Conservation (phyloP, 2,329 filamentous ascomycete genomes). For the Capronia epimyces region DNA sequence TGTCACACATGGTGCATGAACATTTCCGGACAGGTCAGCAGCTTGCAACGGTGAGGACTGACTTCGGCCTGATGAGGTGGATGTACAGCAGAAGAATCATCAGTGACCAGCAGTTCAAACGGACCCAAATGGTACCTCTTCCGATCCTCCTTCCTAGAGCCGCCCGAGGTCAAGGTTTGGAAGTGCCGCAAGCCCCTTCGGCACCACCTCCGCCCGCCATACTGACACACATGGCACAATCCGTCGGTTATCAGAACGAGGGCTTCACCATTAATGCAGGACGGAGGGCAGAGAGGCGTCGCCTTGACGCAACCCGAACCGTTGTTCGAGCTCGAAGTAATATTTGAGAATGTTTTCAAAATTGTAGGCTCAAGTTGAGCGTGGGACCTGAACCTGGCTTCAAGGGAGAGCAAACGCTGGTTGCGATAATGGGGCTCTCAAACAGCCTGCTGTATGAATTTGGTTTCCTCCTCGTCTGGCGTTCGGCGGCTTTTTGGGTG, state of each 20-base stretch:
- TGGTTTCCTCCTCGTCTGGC: background rate
- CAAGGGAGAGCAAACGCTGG: background rate
- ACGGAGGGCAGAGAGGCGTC: constrained; percentile 24
- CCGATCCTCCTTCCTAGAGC: constrained; percentile 26
- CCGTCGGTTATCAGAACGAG: constrained; percentile 23
- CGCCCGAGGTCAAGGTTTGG: constrained; percentile 8
- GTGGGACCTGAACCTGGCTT: no score
- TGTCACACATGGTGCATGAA: constrained; percentile 38
- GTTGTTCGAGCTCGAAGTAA: constrained; percentile 21
- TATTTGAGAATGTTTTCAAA: constrained; percentile 7
- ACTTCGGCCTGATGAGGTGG: constrained; percentile 44
- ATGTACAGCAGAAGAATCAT: constrained; percentile 41
- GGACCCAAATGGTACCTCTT: constrained; percentile 39
- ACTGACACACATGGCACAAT: constrained; percentile 17
- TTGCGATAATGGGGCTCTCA: background rate
- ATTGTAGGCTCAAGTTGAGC: background rate
- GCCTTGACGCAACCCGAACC: constrained; percentile 25
- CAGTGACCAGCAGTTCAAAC: constrained; percentile 41
- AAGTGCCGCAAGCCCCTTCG: constrained; percentile 20
- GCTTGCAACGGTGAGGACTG: constrained; percentile 38
- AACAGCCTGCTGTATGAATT: background rate
- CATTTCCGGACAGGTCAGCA: constrained; percentile 41
- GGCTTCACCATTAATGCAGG: constrained; percentile 25
- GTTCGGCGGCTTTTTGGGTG: background rate
- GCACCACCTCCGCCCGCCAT: constrained; percentile 16